These are phyloP conservation scores for Penicillium antarcticum DNA, from an alignment of 495 filamentous ascomycete species.

Conservation along the genomic window DNA sequence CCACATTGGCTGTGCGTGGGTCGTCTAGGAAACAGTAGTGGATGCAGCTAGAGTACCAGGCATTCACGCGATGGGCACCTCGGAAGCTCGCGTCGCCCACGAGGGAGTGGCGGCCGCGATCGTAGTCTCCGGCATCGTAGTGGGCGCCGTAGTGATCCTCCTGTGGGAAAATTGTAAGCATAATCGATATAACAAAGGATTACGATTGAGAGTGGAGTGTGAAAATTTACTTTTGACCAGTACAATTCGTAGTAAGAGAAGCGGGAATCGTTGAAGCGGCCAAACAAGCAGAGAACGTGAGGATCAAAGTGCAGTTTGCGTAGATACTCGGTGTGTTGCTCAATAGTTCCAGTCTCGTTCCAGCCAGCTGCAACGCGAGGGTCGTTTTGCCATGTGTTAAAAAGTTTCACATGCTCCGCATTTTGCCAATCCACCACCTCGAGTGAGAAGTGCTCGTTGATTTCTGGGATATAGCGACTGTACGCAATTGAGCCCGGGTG, in stretches of 20 bases:
- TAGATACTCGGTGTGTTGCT: constrained; percentile 62
- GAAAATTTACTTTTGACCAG: constrained; percentile 58
- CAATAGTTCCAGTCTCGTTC: constrained; percentile 63
- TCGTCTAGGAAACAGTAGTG: constrained; percentile 71
- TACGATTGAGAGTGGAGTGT: neutral
- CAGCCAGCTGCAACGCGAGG: constrained; percentile 66
- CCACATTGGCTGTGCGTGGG: constrained; percentile 56
- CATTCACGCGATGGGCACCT: constrained; percentile 62
- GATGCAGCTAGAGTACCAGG: constrained; percentile 67
- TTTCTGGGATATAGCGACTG: constrained; percentile 65
- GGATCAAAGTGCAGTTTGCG: constrained; percentile 57
- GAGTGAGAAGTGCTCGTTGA: constrained; percentile 64
- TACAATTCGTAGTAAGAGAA: constrained; percentile 72
- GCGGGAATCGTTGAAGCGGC: constrained; percentile 54
- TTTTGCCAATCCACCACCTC: constrained; percentile 56
- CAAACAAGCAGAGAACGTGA: constrained; percentile 60
- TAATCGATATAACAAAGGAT: constrained; percentile 1
- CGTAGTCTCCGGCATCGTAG: constrained; percentile 59
- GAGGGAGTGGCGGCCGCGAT: constrained; percentile 66
- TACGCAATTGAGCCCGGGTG: constrained; percentile 58
- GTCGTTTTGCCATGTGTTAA: constrained; percentile 69
- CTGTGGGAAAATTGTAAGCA: constrained; percentile 28
- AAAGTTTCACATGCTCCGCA: constrained; percentile 53
- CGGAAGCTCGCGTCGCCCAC: constrained; percentile 62
- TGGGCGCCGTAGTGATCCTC: constrained; percentile 66